Conservation (phyloP, 805 yeast genomes). For the Schwanniomyces pseudopolymorphus region DNA sequence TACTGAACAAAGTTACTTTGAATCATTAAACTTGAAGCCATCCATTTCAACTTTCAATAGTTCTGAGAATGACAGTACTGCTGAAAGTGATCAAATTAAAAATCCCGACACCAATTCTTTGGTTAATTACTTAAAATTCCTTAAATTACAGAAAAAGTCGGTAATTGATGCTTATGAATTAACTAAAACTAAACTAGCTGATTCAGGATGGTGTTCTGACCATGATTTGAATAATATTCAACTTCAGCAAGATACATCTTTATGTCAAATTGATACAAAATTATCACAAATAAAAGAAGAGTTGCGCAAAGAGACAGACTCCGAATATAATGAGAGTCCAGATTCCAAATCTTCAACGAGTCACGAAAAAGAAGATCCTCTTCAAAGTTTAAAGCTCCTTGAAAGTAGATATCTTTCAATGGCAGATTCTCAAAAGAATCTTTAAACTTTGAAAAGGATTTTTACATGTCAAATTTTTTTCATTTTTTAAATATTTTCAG, state of each 20-base stretch:
- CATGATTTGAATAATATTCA: constrained; percentile 41
- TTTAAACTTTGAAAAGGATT: not conserved
- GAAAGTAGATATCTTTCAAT: constrained; percentile 31
- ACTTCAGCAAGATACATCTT: constrained; percentile 36
- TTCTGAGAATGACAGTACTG: not conserved
- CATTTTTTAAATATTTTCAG: not conserved
- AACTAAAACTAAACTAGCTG: constrained; percentile 29
- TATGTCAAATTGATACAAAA: constrained; percentile 38
- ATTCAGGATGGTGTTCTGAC: constrained; percentile 43
- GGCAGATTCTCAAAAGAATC: constrained; percentile 9
- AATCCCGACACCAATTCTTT: constrained; percentile 21
- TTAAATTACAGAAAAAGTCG: constrained; percentile 32
- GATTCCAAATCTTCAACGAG: constrained; percentile 5
- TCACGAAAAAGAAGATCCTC: constrained; percentile 9
- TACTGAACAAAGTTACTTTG: constrained; percentile 38
- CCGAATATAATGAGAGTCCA: constrained; percentile 11
- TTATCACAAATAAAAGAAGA: constrained; percentile 37
- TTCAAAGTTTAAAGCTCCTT: constrained; percentile 32
- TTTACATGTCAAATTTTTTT: not conserved
- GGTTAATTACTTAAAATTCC: constrained; percentile 30
- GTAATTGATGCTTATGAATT: constrained; percentile 33
- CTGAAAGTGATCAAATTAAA: constrained; percentile 19
- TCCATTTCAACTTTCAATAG: not conserved
- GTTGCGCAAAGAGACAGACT: constrained; percentile 27
- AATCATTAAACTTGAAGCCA: constrained; percentile 15